Evolutionary conservation across 495 filamentous ascomycete species (phyloP).

Genomic region (Aspergillus incahuasiensis): DNA sequence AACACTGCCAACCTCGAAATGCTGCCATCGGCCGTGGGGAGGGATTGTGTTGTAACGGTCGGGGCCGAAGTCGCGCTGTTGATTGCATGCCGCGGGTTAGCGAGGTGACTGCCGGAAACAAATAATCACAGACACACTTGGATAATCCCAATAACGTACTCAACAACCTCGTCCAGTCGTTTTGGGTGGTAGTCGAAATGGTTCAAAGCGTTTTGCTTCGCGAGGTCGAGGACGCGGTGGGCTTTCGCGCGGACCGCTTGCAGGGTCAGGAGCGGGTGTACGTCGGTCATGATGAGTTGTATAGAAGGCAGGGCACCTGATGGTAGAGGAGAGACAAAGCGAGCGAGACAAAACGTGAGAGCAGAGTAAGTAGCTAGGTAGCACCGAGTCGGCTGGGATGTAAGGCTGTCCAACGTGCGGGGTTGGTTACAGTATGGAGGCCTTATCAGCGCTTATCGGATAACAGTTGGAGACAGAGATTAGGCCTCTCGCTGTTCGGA

Average conservation of each 20-base stretch:
- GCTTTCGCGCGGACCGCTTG: slow-evolving; percentile 35
- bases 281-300: not conserved
- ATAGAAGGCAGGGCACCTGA: not conserved
- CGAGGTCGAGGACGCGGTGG: slow-evolving; percentile 27
- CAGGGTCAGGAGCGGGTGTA: slow-evolving; percentile 20
- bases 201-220: slow-evolving; percentile 26
- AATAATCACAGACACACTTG: slow-evolving; percentile 17
- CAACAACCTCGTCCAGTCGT: slow-evolving; percentile 24
- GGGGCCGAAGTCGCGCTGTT: slow-evolving; percentile 53
- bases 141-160: slow-evolving; percentile 33
- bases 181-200: slow-evolving; percentile 33
- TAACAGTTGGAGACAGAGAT: not conserved
- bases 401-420: slow-evolving; percentile 1
- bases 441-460: not conserved
- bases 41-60: slow-evolving; percentile 51
- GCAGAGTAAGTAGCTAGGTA: too few relatives aligned
- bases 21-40: slow-evolving; percentile 83
- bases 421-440: not conserved
- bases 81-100: not conserved
- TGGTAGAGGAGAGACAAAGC: too few relatives aligned
- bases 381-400: not conserved
- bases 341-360: too few relatives aligned
- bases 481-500: not conserved
- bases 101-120: too few relatives aligned
- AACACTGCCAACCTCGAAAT: slow-evolving; percentile 79